Percentiles rank a stretch among this genome's conserved stretches.
Conservation (phyloP, 2,329 filamentous ascomycete species). For the Pseudopyricularia cyperi region DNA sequence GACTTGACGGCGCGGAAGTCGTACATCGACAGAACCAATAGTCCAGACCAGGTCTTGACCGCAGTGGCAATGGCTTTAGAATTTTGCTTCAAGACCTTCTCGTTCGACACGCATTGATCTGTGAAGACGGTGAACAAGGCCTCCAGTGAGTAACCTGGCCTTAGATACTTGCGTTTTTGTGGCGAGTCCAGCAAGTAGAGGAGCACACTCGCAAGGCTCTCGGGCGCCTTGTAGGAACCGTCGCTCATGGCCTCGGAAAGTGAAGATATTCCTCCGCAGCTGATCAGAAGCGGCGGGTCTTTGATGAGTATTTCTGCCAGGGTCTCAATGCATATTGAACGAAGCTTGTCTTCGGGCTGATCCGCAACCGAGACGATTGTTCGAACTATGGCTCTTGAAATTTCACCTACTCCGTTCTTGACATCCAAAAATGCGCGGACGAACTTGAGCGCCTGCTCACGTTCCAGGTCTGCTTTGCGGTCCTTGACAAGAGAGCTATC, state of each 20-base stretch:
- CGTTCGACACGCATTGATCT: slow-evolving; percentile 55
- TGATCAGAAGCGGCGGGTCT: slow-evolving; percentile 68
- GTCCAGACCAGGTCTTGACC: slow-evolving; percentile 84
- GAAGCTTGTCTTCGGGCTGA: slow-evolving; percentile 69
- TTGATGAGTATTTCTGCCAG: slow-evolving; percentile 82
- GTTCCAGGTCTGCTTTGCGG: slow-evolving; percentile 89
- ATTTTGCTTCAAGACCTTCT: slow-evolving; percentile 63
- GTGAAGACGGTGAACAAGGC: slow-evolving; percentile 87
- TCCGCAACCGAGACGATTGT: slow-evolving; percentile 87
- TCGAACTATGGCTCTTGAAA: slow-evolving; percentile 75
- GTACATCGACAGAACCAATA: slow-evolving; percentile 81
- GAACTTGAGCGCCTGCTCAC: slow-evolving; percentile 95
- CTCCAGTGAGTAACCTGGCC: slow-evolving; percentile 80
- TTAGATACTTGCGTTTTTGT: slow-evolving; percentile 65
- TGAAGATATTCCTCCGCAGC: slow-evolving; percentile 71
- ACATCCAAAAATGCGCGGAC: slow-evolving; percentile 90
- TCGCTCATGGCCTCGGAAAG: slow-evolving; percentile 88
- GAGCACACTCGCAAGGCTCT: slow-evolving; percentile 78
- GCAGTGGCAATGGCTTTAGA: slow-evolving; percentile 86
- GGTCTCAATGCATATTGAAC: slow-evolving; percentile 85
- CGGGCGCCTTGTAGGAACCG: slow-evolving; percentile 82
- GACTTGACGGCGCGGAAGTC: slow-evolving; percentile 76
- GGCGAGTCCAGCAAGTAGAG: slow-evolving; percentile 82
- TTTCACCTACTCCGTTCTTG: slow-evolving; percentile 78
- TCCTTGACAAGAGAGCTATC: slow-evolving; percentile 77